These are phyloP conservation scores for Byssothecium circinans DNA, from an alignment of 2,329 filamentous ascomycete species.

Conservation along the genomic window DNA sequence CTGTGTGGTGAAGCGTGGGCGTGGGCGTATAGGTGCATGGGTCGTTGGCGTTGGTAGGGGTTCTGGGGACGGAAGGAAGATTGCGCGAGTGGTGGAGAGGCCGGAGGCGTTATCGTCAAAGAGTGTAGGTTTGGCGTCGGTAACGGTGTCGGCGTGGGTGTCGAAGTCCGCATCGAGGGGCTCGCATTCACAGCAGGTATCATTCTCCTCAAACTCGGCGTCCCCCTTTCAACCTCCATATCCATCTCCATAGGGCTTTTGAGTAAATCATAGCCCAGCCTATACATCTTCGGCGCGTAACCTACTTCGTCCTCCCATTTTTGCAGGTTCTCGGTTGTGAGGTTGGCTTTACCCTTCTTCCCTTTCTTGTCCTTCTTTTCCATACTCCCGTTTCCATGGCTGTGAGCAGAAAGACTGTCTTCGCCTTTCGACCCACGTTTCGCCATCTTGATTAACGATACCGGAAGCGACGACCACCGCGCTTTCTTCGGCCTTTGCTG, in stretches of 20 bases:
- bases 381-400: background rate
- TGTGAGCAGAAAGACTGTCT: background rate
- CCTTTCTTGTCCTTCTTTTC: background rate
- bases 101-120: slow-evolving; percentile 2
- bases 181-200: background rate
- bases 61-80: background rate
- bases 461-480: slow-evolving; percentile 6
- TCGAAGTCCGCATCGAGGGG: background rate
- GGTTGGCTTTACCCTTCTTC: slow-evolving; percentile 1
- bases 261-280: slow-evolving; percentile 5
- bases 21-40: background rate
- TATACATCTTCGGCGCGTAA: slow-evolving; percentile 12
- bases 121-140: background rate
- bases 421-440: slow-evolving; percentile 7
- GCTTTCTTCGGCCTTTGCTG: slow-evolving; percentile 1
- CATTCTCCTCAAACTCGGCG: background rate
- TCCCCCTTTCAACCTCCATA: slow-evolving; percentile 6
- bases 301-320: slow-evolving; percentile 16
- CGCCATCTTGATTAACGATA: slow-evolving; percentile 6
- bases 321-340: slow-evolving; percentile 18
- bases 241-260: slow-evolving; percentile 3
- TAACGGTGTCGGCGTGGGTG: background rate
- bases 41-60: background rate
- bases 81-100: slow-evolving; percentile 1
- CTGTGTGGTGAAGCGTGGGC: background rate